Conservation (phyloP, 2,329 filamentous ascomycete species). For the Lecanoromycetidae sp. region DNA sequence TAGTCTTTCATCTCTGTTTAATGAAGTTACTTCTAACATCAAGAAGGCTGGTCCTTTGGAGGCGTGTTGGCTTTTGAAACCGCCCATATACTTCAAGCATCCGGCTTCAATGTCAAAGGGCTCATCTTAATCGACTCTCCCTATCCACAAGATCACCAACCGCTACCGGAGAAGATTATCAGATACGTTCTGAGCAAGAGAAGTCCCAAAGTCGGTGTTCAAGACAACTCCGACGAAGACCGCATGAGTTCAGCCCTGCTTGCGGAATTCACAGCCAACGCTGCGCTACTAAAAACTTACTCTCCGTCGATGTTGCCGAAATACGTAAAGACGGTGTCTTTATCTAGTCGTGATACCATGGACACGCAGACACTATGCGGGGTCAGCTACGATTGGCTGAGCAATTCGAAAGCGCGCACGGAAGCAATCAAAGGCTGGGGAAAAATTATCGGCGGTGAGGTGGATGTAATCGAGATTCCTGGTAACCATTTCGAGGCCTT, state of each 20-base stretch:
- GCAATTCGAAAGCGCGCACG: background rate
- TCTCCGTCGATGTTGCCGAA: background rate
- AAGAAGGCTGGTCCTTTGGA: constrained; percentile 61
- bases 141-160: constrained; percentile 35
- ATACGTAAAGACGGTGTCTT: constrained; percentile 17
- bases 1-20: no score
- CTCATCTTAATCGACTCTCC: constrained; percentile 54
- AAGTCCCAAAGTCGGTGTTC: background rate
- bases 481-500: constrained; percentile 26
- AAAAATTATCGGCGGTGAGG: constrained; percentile 17
- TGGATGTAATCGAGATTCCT: constrained; percentile 21
- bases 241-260: background rate
- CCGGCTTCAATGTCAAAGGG: constrained; percentile 42
- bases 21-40: no score
- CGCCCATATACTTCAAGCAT: constrained; percentile 42
- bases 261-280: background rate
- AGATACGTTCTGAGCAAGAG: background rate
- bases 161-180: background rate
- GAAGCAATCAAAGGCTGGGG: constrained; percentile 19
- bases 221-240: background rate
- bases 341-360: constrained; percentile 18
- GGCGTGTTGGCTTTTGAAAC: constrained; percentile 55
- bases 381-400: constrained; percentile 12
- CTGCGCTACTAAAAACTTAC: background rate
- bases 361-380: constrained; percentile 20